Conservation (phyloP, 805 yeast genomes). For the Candida insectorum region DNA sequence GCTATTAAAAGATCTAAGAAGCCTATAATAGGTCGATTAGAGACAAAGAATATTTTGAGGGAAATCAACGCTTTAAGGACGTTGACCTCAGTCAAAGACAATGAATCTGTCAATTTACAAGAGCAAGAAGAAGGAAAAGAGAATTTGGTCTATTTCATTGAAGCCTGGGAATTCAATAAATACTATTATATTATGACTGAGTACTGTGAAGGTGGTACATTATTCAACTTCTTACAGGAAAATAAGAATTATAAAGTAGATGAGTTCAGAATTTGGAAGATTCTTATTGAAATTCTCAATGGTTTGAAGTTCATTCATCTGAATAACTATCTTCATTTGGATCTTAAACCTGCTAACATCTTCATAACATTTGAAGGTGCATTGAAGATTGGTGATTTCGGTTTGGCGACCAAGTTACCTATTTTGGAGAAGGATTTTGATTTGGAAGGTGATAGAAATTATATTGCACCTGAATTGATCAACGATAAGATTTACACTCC, state of each 20-base stretch:
- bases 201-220: conserved; percentile 89
- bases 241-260: conserved; percentile 75
- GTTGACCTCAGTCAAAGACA: conserved; percentile 36
- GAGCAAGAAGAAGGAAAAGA: conserved; percentile 65
- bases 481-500: conserved; percentile 78
- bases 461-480: conserved; percentile 95
- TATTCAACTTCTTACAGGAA: conserved; percentile 75
- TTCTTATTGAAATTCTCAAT: conserved; percentile 73
- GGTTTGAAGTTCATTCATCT: conserved; percentile 82
- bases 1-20: conserved; percentile 87
- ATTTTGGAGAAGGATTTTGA: conserved; percentile 65
- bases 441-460: conserved; percentile 95
- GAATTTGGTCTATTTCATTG: conserved; percentile 72
- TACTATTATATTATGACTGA: conserved; percentile 90
- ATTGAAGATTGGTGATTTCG: conserved; percentile 94
- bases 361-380: conserved; percentile 93
- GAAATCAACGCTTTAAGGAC: conserved; percentile 71
- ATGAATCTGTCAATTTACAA: conserved; percentile 25
- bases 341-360: conserved; percentile 92
- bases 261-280: conserved; percentile 98
- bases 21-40: conserved; percentile 49
- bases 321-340: conserved; percentile 75
- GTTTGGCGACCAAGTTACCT: conserved; percentile 84
- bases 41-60: conserved; percentile 59
- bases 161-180: conserved; percentile 79